Evolutionary conservation across 2,329 filamentous ascomycete species (phyloP).

Genomic region (Scolecobasidium constrictum): DNA sequence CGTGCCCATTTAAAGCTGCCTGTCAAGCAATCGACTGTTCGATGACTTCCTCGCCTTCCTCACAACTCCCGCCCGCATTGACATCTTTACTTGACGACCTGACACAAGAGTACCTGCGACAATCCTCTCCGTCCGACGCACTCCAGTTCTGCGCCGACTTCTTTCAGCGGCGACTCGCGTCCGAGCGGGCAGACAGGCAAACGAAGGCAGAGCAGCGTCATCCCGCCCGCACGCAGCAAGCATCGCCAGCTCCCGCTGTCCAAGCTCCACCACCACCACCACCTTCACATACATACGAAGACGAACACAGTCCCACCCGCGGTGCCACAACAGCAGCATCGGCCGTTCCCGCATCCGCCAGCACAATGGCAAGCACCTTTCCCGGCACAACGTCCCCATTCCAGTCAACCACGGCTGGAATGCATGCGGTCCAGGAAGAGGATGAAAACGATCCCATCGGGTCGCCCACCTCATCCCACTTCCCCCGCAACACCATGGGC

Average conservation of each 20-base stretch:
- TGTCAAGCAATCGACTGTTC: no score
- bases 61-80: conserved; percentile 39
- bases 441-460: conserved; percentile 68
- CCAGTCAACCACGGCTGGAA: conserved; percentile 42
- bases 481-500: conserved; percentile 31
- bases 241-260: not conserved
- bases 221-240: not conserved
- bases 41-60: conserved; percentile 15
- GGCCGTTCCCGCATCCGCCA: not conserved
- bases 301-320: no score
- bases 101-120: conserved; percentile 48
- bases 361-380: conserved; percentile 63
- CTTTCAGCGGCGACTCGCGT: conserved; percentile 54
- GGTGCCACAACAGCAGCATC: no score
- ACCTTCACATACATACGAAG: conserved; percentile 31
- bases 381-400: conserved; percentile 53
- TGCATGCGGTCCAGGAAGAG: conserved; percentile 64
- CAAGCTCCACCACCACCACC: conserved; percentile 25
- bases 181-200: conserved; percentile 54
- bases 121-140: conserved; percentile 47
- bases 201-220: not conserved
- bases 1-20: no score
- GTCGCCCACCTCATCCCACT: conserved; percentile 53
- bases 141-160: conserved; percentile 62
- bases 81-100: conserved; percentile 29